Evolutionary conservation across 2,329 filamentous ascomycete species (phyloP), one percentile per base, ranked within the genome.

Genomic region (Fonsecaea nubica): DNA sequence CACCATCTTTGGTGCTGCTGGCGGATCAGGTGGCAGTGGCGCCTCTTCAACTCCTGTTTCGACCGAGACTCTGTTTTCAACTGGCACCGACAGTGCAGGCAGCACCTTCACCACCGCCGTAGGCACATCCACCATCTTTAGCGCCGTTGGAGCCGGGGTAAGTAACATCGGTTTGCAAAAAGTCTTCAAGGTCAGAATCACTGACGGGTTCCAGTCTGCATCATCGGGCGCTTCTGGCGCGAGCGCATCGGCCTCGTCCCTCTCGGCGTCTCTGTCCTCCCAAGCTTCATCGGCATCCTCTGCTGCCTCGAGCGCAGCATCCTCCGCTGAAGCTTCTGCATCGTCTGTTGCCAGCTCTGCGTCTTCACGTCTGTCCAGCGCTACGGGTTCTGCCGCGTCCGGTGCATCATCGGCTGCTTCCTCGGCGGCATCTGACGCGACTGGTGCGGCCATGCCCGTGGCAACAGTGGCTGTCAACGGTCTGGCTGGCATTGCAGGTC

Each of bases 401-500:
- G 69, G 65, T 45, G 71, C 69, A 40, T 72, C 74, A 54, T 69
- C 66, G 58, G 61, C 64, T 25, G 62, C 62, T 40, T 32, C 25
- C 7, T 58, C 64, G 9, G 59, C 58, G 30, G 64, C 52, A 36
- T 45, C 65, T 30, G 53, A 48, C n/a, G 45, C 58, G 3, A 61
- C 50, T 12, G 66, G 65, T 40, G 59, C 56, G n/a, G 66, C 63
- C 12, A 65, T 67, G 45, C 69, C 70, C 5, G 68, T 74, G 45
- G 71, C 69, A 13, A 74, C 72, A 18, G 70, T 69, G 50, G 74
- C 70, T 25, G 63, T 69, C 55, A 62, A 72, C 38, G 69, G 70
- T 40, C 54, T 75, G 53, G 66, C 76, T 36, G 80, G 80, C 62
- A 74, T 76, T 55, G 74, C 80, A 40, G 81, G 80, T 68, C 71